Evolutionary conservation across 768 basidiomycete species (phyloP), one percentile per base, ranked within the genome.

Genomic region (Mycena crocata): DNA sequence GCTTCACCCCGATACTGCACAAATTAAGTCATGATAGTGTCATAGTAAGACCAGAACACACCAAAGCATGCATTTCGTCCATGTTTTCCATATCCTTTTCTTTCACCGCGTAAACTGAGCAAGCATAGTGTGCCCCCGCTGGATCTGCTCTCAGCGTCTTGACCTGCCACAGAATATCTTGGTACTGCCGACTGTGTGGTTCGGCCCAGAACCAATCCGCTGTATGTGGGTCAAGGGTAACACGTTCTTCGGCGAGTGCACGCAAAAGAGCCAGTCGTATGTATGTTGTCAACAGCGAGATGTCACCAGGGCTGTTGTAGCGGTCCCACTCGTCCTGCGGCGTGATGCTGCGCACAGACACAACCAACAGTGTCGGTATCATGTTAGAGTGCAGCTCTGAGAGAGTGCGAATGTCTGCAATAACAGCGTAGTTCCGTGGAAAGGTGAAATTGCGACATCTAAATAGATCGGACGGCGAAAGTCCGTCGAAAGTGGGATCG

Each of bases 391-490:
- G 34, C 15, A 70, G 64, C 45, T 70, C 68, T 13, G 31, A 6
- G 39, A 70, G 60, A 3, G 68, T 70, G 31, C 68, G 55, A 8
- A 21, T 37, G 57, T 70, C 68, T 13, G 68, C 68, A 32, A 70
- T 39, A 49, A 70, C 50, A 6, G 64, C 68, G 23, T 60, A 69
- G 1, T 23, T 23, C 14, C 58, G 59, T 7, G 50, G n/a, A 40
- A 70, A 62, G 23, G 60, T 54, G n/a, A 45, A 70, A 13, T 56
- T 60, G 34, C 56, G 64, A 9, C 35, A 30, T 57, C 44, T 62
- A 30, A 66, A 56, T 10, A 70, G 44, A 13, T 70, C 48, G 24
- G 64, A 17, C 9, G 61, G 64, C 28, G 68, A 62, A n/a, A 70
- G 64, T 3, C 44, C 57, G 10, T 66, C 45, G 64, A 42, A 56